A percentile compares a stretch with the other conserved stretches of the same genome.
Evolutionary conservation across 805 yeast species (phyloP).

Genomic region (Priceomyces medius): DNA sequence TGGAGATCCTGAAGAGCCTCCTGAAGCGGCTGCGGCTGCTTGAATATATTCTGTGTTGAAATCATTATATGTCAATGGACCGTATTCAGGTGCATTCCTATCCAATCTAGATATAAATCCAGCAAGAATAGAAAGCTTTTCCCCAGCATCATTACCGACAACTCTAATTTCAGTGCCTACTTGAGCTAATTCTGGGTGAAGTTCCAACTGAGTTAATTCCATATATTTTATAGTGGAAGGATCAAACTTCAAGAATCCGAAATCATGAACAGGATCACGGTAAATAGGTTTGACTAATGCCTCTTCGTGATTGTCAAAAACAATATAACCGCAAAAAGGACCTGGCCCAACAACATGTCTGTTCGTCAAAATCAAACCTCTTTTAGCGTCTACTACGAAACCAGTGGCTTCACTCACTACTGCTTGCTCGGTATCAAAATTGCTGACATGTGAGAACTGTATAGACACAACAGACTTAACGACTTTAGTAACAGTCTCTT

Average conservation of each 20-base stretch:
- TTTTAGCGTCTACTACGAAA: constrained; percentile 79
- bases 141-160: constrained; percentile 96
- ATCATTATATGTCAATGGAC: constrained; percentile 83
- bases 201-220: constrained; percentile 60
- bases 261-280: constrained; percentile 94
- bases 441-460: constrained; percentile 82
- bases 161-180: constrained; percentile 95
- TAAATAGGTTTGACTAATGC: constrained; percentile 81
- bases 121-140: constrained; percentile 80
- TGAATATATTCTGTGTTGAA: constrained; percentile 92
- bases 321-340: constrained; percentile 87
- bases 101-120: constrained; percentile 85
- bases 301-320: constrained; percentile 93
- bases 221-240: constrained; percentile 72
- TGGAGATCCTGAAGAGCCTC: constrained; percentile 95
- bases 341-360: constrained; percentile 96
- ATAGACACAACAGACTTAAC: constrained; percentile 86
- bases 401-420: constrained; percentile 92
- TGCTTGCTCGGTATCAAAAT: constrained; percentile 83
- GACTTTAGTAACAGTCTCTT: constrained; percentile 73
- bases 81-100: constrained; percentile 94
- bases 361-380: constrained; percentile 85
- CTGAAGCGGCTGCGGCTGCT: constrained; percentile 95
- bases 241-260: constrained; percentile 81
- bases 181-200: constrained; percentile 78